phyloP scores from a whole-genome alignment of 148 eudicot species.

The Cornus controversa region DNA sequence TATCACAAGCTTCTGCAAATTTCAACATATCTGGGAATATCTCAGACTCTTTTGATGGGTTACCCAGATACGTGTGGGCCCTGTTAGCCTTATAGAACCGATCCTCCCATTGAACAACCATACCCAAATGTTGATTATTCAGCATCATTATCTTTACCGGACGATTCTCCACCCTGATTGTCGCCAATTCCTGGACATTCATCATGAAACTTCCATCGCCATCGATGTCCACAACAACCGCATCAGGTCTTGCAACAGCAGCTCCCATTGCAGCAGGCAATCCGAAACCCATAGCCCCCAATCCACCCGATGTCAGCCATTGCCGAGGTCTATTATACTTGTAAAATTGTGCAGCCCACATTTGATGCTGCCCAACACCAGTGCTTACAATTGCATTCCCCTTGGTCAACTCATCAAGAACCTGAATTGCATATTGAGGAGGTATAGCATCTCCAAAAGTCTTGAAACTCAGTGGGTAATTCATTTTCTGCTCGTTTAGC shows the following conservation, averaged over 20 bases:
- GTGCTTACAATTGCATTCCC: conserved; percentile 55
- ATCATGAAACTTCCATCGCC: conserved; percentile 61
- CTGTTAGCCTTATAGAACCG: conserved; percentile 51
- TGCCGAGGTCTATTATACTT: conserved; percentile 53
- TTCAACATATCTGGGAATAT: conserved; percentile 57
- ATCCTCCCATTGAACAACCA: conserved; percentile 66
- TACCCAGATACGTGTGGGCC: conserved; percentile 54
- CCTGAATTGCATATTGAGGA: conserved; percentile 58
- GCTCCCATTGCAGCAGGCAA: conserved; percentile 67
- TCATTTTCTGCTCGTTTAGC: conserved; percentile 37
- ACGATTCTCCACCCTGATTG: conserved; percentile 46
- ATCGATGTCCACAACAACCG: conserved; percentile 55
- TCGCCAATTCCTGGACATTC: conserved; percentile 65
- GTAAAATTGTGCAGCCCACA: conserved; percentile 68
- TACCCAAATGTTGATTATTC: conserved; percentile 63
- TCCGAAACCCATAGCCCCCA: conserved; percentile 66
- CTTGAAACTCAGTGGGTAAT: conserved; percentile 38
- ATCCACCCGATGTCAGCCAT: conserved; percentile 54
- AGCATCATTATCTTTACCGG: conserved; percentile 61
- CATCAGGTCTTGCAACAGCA: conserved; percentile 50
- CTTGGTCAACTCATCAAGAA: conserved; percentile 50
- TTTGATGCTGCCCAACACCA: conserved; percentile 70
- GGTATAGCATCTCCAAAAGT: conserved; percentile 59
- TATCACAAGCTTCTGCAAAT: conserved; percentile 52
- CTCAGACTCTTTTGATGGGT: conserved; percentile 33